phyloP scores from a whole-genome alignment of 495 filamentous ascomycete species.

The Aspergillus sclerotiicarbonarius region DNA sequence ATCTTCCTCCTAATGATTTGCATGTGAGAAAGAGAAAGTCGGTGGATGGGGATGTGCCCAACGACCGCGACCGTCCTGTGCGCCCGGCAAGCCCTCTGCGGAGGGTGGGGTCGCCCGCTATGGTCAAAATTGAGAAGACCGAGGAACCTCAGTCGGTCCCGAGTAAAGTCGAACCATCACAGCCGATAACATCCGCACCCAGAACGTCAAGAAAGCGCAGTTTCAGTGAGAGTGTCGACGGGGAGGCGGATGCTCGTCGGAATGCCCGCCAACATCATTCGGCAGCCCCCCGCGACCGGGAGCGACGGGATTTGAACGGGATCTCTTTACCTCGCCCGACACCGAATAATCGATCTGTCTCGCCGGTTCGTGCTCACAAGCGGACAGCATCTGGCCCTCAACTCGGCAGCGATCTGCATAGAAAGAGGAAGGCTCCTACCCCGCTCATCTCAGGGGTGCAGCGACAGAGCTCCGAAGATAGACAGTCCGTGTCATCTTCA shows the following conservation, averaged over 20 bases:
- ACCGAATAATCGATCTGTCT: conserved; percentile 59
- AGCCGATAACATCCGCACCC: conserved; percentile 17
- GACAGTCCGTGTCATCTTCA: conserved; percentile 72
- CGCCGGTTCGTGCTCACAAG: conserved; percentile 58
- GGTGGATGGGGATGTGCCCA: conserved; percentile 26
- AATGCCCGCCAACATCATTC: conserved; percentile 23
- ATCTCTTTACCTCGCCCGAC: conserved; percentile 29
- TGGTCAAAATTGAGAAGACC: conserved; percentile 38
- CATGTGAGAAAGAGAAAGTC: conserved; percentile 36
- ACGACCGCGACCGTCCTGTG: conserved; percentile 23
- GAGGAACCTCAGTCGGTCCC: conserved; percentile 32
- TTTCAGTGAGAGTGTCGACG: conserved; percentile 42
- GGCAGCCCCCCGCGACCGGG: conserved; percentile 21
- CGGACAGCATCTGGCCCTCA: conserved; percentile 64
- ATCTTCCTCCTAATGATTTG: conserved; percentile 23
- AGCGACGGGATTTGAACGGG: conserved; percentile 28
- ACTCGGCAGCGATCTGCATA: conserved; percentile 27
- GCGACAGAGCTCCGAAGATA: conserved; percentile 58
- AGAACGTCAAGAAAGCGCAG: conserved; percentile 39
- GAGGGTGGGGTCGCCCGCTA: conserved; percentile 27
- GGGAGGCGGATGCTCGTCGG: conserved; percentile 29
- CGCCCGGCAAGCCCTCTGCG: conserved; percentile 28
- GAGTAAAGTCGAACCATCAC: conserved; percentile 16
- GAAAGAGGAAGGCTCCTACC: conserved; percentile 45
- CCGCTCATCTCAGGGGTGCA: conserved; percentile 51